Conservation (phyloP, 768 basidiomycete genomes). For the Boletus edulis region DNA sequence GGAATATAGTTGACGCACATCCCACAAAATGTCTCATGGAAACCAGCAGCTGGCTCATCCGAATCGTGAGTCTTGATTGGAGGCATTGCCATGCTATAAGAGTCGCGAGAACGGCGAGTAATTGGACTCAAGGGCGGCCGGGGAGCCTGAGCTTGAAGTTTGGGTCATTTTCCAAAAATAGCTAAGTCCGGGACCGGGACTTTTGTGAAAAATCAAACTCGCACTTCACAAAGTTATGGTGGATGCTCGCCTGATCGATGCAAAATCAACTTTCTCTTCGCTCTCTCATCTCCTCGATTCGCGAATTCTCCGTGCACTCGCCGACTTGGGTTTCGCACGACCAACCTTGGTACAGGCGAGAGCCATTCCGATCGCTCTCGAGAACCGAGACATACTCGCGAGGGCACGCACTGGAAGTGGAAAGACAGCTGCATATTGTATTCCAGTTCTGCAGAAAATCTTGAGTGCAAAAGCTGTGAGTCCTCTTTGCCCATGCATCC, state of each 20-base stretch:
- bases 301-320: constrained; percentile 83
- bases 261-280: constrained; percentile 48
- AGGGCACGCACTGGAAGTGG: constrained; percentile 94
- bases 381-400: constrained; percentile 87
- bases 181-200: neutral
- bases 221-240: constrained; percentile 33
- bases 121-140: too few species aligned
- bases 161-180: neutral
- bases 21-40: constrained; percentile 35
- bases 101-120: too few species aligned
- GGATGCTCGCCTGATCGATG: constrained; percentile 46
- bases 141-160: too few species aligned
- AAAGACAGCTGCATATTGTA: constrained; percentile 94
- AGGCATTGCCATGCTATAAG: constrained; percentile 9
- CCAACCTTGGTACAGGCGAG: constrained; percentile 92
- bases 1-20: constrained; percentile 36
- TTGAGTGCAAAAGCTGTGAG: constrained; percentile 75
- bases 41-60: constrained; percentile 5
- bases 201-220: neutral
- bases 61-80: constrained; percentile 15
- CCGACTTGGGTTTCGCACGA: constrained; percentile 83
- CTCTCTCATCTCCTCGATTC: constrained; percentile 82
- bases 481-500: constrained; percentile 10
- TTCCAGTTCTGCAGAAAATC: constrained; percentile 89
- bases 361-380: constrained; percentile 89